These are phyloP conservation scores for Thozetella sp. DNA, from an alignment of 495 filamentous ascomycete species.

Conservation along the genomic window DNA sequence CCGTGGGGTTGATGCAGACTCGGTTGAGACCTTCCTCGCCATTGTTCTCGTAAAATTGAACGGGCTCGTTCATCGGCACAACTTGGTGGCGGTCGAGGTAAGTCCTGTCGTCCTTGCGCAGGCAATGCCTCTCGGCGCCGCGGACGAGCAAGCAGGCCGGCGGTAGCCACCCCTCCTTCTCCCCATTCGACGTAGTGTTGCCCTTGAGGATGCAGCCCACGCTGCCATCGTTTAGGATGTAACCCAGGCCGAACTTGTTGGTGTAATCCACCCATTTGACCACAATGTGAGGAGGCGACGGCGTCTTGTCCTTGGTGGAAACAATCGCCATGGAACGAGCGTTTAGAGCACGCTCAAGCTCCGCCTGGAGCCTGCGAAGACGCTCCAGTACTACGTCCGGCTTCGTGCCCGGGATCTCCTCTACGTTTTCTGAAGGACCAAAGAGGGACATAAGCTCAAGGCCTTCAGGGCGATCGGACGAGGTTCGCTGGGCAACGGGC, in stretches of 20 bases:
- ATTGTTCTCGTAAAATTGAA: conserved; percentile 82
- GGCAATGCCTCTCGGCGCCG: conserved; percentile 60
- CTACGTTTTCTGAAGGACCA: conserved; percentile 47
- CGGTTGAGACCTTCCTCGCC: conserved; percentile 66
- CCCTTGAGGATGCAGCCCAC: conserved; percentile 78
- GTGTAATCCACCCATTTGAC: conserved; percentile 97
- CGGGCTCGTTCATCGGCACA: conserved; percentile 60
- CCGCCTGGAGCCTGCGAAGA: conserved; percentile 47
- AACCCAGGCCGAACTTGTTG: conserved; percentile 86
- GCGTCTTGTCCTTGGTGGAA: conserved; percentile 35
- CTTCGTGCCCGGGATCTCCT: conserved; percentile 45
- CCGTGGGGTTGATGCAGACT: conserved; percentile 59
- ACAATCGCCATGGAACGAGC: conserved; percentile 51
- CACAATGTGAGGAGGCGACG: conserved; percentile 56
- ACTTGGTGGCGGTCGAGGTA: conserved; percentile 67
- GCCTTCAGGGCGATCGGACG: conserved; percentile 5
- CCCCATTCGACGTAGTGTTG: conserved; percentile 45
- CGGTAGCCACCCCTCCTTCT: conserved; percentile 52
- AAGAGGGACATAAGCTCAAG: conserved; percentile 41
- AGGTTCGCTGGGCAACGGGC: conserved; percentile 3
- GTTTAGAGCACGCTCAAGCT: conserved; percentile 60
- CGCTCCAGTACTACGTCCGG: conserved; percentile 54
- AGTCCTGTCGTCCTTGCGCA: conserved; percentile 50
- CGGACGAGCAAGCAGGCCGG: conserved; percentile 72
- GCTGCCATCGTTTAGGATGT: conserved; percentile 82